A percentile compares a stretch with the other conserved stretches of the same genome.
Evolutionary conservation across 768 basidiomycete species (phyloP).

Genomic region (Phanerochaete sordida): DNA sequence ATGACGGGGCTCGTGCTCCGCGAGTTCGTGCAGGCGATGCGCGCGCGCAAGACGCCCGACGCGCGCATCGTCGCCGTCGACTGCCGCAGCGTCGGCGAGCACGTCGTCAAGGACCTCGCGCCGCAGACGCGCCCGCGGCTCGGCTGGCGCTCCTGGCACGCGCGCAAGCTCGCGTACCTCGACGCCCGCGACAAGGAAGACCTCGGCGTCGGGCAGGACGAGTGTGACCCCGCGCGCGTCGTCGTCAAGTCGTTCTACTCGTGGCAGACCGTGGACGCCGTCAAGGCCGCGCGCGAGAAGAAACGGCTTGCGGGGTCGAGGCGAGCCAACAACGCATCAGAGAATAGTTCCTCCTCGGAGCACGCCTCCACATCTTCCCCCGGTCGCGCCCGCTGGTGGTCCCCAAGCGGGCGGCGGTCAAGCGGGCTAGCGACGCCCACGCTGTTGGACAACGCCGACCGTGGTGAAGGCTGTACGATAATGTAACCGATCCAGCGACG

Average conservation of each 20-base stretch:
- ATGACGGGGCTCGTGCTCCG: constrained; percentile 56
- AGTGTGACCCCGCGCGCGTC: constrained; percentile 70
- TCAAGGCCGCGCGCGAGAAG: constrained; percentile 63
- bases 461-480: constrained; percentile 58
- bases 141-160: constrained; percentile 75
- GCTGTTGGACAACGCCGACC: constrained; percentile 35
- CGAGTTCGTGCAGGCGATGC: constrained; percentile 61
- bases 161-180: constrained; percentile 64
- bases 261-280: constrained; percentile 84
- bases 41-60: constrained; percentile 43
- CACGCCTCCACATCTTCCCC: not conserved
- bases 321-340: constrained; percentile 37
- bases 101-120: constrained; percentile 57
- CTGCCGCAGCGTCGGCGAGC: constrained; percentile 68
- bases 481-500: constrained; percentile 41
- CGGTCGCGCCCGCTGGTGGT: constrained; percentile 44
- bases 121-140: constrained; percentile 58
- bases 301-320: constrained; percentile 49
- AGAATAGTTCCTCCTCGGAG: constrained; percentile 17
- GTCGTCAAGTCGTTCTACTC: constrained; percentile 83
- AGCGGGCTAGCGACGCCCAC: constrained; percentile 51
- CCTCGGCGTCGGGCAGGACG: constrained; percentile 70
- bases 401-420: constrained; percentile 45
- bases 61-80: constrained; percentile 70
- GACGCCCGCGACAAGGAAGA: constrained; percentile 70